phyloP scores from a whole-genome alignment of 139 green algal species.

The Picocystis salinarum region DNA sequence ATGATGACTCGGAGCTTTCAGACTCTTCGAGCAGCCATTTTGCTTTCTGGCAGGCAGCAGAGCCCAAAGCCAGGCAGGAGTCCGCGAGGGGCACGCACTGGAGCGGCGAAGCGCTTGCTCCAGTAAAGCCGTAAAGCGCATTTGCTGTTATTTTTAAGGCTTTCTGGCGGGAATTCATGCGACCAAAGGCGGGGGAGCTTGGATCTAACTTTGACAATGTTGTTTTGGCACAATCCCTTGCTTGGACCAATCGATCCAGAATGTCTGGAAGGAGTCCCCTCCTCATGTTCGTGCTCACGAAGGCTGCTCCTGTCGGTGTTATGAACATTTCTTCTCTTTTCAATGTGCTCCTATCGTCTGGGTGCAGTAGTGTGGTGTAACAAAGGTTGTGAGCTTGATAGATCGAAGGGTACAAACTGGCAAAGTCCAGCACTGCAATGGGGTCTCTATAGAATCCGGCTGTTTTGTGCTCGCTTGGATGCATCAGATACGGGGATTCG shows the following conservation, averaged over 20 bases:
- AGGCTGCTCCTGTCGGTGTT: constrained; percentile 11
- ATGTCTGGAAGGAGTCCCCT: constrained; percentile 10
- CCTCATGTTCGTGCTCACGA: constrained; percentile 6
- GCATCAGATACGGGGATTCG: constrained; percentile 47
- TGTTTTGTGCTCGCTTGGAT: constrained; percentile 38
- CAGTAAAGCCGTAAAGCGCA: constrained; percentile 63
- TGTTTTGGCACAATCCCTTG: no score
- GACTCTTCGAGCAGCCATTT: constrained; percentile 18
- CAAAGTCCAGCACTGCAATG: constrained; percentile 56
- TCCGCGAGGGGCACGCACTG: constrained; percentile 59
- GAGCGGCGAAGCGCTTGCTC: constrained; percentile 34
- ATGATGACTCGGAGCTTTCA: background rate
- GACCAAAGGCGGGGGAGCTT: no score
- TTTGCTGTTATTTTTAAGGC: constrained; percentile 71
- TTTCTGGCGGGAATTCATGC: constrained; percentile 55
- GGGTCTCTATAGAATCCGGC: constrained; percentile 30
- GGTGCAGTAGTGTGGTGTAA: constrained; percentile 54
- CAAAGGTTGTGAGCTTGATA: constrained; percentile 60
- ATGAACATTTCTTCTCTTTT: constrained; percentile 6
- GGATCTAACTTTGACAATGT: no score
- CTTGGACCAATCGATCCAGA: no score
- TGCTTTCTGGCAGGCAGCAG: constrained; percentile 20
- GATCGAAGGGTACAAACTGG: constrained; percentile 44
- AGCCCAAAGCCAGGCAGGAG: constrained; percentile 49
- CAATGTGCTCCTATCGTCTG: constrained; percentile 22